Evolutionary conservation across 495 filamentous ascomycete genomes (phyloP), one percentile per base, ranked within the genome.

Genomic region (Venustampulla echinocandica): DNA sequence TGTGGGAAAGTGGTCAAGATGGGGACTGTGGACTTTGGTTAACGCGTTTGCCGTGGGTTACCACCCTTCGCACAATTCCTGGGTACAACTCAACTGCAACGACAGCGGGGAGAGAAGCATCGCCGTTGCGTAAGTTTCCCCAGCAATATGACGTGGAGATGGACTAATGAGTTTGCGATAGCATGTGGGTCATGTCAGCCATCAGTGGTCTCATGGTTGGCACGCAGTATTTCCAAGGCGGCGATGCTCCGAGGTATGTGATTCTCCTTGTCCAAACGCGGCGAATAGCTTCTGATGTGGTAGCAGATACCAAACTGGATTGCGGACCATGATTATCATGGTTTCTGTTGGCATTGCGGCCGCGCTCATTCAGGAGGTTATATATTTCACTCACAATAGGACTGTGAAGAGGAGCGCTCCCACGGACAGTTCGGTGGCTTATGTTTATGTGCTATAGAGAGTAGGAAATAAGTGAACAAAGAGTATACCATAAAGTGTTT

Each of bases 51-150:
- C 69, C 13, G 57, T 62, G 9, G 57, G 59, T 4, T 62, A 70
- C 18, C 70, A 76, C 51, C 62, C 65, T 23, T 66, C 71, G 2
- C 73, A 75, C 44, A 63, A 74, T 39, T 68, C 69, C 14, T 74
- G 72, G 72, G 47, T 76, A 0, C 70, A 70, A 19, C 55, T 70
- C 1, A 70, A 72, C 47, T 74, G 72, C 56, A 58, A 54, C 9
- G 46, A 61, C 9, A 66, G 68, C 4, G 62, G 68, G 30, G 70
- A 76, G 50, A 64, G 70, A 34, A 74, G 70, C 33, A 55, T 74
- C 10, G 58, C 65, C 27, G 71, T 74, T 63, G 70, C 69, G 64
- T 71, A 56, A 55, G 67, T 65, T 36, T 44, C n/a, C 42, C 40
- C 11, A 25, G 3, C 22, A 17, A 17, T 19, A 25, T 43, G 23